Base-by-base conservation (phyloP, 352 stramenopile species). In the Phytophthora fragariae region DNA sequence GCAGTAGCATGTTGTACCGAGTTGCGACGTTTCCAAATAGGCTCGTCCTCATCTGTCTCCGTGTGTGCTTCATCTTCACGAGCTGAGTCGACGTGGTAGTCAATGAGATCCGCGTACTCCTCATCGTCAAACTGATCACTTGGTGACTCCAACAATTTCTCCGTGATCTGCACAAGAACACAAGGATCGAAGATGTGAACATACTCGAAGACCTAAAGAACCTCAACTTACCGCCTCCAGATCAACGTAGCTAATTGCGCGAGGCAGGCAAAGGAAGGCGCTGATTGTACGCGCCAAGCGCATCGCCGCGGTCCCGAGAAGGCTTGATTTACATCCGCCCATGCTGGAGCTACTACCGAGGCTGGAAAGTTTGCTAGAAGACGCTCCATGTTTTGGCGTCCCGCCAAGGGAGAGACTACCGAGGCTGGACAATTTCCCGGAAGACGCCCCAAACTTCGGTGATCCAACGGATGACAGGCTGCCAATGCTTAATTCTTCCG, bases 161-260 rank as follows among this genome's bases (percentile, higher is more conserved):
- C 83, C 2, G 86, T 93, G 66, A 93, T 93, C 84, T 92, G 57
- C 6, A 11, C 7, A n/a, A 24, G 33, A 8, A 27, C 15, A 19
- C 27, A 37, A 52, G 6, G 7, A 11, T 68, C 41, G 65, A 62
- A 9, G n/a, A 35, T 57, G 29, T 39, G 27, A 8, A 60, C 2
- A 14, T n/a, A 12, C 24, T 9, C 17, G n/a, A 19, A 46, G 5
- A 60, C 19, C 21, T 15, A 0, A 2, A 27, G 2, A 33, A 14
- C 14, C 15, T 12, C 5, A 15, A 46, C 75, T 19, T 41, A 90
- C 85, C 75, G 83, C 78, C 73, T 93, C 85, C 3, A 93, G 62
- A 24, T 93, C 86, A 15, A 81, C 73, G 68, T 91, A 92, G 62
- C 86, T 93, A 66, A 93, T 92, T 41, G 89, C 79, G 17, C 85